Percentiles rank a stretch among this genome's conserved stretches.
Conservation (phyloP, 768 basidiomycete species). For the Phylloporus sp. region DNA sequence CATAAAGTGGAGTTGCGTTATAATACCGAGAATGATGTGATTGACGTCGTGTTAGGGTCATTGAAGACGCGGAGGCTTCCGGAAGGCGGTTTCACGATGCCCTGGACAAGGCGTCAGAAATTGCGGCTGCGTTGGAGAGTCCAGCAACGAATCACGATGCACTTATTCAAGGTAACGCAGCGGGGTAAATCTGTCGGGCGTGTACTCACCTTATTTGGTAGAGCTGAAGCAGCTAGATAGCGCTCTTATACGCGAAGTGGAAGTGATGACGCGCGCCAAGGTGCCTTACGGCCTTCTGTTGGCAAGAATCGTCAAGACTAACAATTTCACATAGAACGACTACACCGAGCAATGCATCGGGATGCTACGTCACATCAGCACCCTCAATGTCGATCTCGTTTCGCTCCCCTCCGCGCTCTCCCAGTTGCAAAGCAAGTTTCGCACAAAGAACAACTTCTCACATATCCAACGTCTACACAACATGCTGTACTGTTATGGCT, state of each 20-base stretch:
- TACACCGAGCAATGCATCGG: slow-evolving; percentile 66
- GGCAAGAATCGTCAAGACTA: neutral
- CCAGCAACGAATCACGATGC: slow-evolving; percentile 48
- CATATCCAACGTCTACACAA: slow-evolving; percentile 87
- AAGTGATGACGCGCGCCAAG: slow-evolving; percentile 52
- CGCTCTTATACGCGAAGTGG: slow-evolving; percentile 59
- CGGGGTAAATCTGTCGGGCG: neutral
- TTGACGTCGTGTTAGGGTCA: slow-evolving; percentile 36
- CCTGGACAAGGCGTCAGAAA: slow-evolving; percentile 51
- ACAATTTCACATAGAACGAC: slow-evolving; percentile 49
- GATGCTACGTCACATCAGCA: slow-evolving; percentile 70
- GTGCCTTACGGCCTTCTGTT: slow-evolving; percentile 28
- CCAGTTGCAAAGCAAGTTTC: slow-evolving; percentile 66
- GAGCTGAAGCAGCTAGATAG: slow-evolving; percentile 64
- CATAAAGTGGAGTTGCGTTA: slow-evolving; percentile 37
- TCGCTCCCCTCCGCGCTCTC: slow-evolving; percentile 63
- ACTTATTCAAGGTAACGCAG: slow-evolving; percentile 47
- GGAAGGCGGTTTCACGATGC: slow-evolving; percentile 56
- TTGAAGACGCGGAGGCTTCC: slow-evolving; percentile 58
- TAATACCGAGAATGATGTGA: neutral
- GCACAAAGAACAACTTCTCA: slow-evolving; percentile 79
- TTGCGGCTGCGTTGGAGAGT: slow-evolving; percentile 51
- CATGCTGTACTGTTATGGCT: slow-evolving; percentile 90
- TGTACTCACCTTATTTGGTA: slow-evolving; percentile 24
- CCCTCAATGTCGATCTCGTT: slow-evolving; percentile 78